Evolutionary conservation across 164 flowering plant genomes (phyloP), one percentile per base, ranked within the genome.

Genomic region (Sedum album): DNA sequence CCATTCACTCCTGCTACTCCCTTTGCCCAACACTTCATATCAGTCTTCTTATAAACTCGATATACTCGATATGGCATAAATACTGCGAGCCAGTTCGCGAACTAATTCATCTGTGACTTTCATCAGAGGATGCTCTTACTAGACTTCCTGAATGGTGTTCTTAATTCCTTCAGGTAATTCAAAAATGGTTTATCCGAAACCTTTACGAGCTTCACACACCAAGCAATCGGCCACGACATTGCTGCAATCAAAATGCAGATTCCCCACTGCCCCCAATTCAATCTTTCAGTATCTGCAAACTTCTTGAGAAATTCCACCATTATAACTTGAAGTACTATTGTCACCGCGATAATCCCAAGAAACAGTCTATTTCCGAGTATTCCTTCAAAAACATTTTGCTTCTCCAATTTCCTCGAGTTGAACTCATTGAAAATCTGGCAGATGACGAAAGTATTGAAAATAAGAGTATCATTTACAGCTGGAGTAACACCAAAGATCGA

Each of bases 121-220:
- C 31, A 17, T 64, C 39, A 20, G 23, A 28, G 18, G 46, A 2
- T 8, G 8, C 0, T 9, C 23, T 46, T 28, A 5, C 14, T 11
- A 49, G 63, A 13, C 35, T 46, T 57, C 14, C n/a, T 33, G 18
- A 62, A 64, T 63, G 18, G 46, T 1, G 28, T 4, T 31, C 53
- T 31, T 31, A 31, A 30, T 14, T 62, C 31, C 69, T 68, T 73
- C 20, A 78, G 49, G 71, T 73, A 72, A 60, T 68, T 74, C 64
- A 81, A 57, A 28, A 83, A 51, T 18, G 85, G 84, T 70, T 70
- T 75, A 1, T 80, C 72, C 8, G 82, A 28, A 46, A 85, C 87
- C 4, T 88, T 86, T 44, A 85, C 75, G 36, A 70, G 72, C 82
- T 87, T 87, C 41, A 85, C 81, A 6, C 72, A 1, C 77, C 80